Base-by-base conservation (phyloP, 2,329 filamentous ascomycete genomes). In the Phialophora verrucosa region DNA sequence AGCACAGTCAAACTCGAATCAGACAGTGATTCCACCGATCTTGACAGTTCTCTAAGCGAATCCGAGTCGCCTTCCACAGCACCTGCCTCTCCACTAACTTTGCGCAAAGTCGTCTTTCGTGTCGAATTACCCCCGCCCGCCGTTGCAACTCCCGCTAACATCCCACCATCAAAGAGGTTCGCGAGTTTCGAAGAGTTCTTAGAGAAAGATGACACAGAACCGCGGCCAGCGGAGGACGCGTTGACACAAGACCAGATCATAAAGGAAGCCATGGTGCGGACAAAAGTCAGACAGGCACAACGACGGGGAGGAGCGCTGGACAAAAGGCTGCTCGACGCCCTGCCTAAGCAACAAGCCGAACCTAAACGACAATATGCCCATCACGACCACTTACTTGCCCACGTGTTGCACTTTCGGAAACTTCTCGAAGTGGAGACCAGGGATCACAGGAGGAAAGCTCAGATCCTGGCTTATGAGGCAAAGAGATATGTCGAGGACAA, bases 281-380 rank as follows among this genome's bases (percentile, higher is more conserved):
- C 87, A 64, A 86, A 87, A 35, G 87, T 97, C 31, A 87, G 93
- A 70, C 81, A 88, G 56, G 93, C 92, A 69, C 87, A 88, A 3
- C 83, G 91, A 73, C 86, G 88, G 4, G 93, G 93, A 17, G 92
- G 92, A 1, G 76, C 93, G 3, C 83, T 97, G 95, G 62, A 70
- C 42, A 66, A 65, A 49, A 59, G 63, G 38, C 42, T 65, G 12
- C 12, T 54, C 32, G 62, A 65, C 32, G 49, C 91, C 72, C 84
- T 88, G 20, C 91, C 91, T 0, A 91, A 95, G 69, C 83, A 87
- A 12, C 84, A 85, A 66, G 88, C 91, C 64, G 91, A 96, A 73
- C 91, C 91, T 0, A 86, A 88, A 0, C 84, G 86, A 60, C 92
- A 95, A 74, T 98, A 92, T 83, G 88, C 90, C n/a, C 93, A 96